Evolutionary conservation across 2,329 filamentous ascomycete genomes (phyloP).

Genomic region (Chaetomium sp.): DNA sequence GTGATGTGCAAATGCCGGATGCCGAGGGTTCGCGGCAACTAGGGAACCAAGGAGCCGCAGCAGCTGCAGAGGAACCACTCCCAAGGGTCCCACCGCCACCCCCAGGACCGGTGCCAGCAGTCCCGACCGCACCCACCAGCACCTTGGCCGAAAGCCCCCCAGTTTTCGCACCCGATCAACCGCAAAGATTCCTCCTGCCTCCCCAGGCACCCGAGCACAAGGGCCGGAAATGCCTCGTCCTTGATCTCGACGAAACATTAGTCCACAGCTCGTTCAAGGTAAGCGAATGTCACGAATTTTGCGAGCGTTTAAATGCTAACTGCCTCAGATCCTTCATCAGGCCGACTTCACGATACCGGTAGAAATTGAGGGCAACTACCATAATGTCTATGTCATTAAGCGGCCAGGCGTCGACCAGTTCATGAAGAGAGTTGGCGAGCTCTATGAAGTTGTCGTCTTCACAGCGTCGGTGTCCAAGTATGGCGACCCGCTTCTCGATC

Average conservation of each 20-base stretch:
- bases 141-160: conserved; percentile 46
- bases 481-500: conserved; percentile 91
- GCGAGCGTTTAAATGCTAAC: conserved; percentile 12
- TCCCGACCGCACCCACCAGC: conserved; percentile 39
- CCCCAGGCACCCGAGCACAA: conserved; percentile 76
- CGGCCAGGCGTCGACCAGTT: conserved; percentile 97
- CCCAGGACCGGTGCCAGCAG: conserved; percentile 47
- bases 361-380: conserved; percentile 97
- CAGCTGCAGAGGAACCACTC: conserved; percentile 41
- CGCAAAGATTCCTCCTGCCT: conserved; percentile 75
- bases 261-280: conserved; percentile 99
- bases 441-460: conserved; percentile 98
- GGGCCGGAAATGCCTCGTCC: conserved; percentile 89
- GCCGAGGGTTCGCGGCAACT: conserved; percentile 53
- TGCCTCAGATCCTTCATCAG: conserved; percentile 82
- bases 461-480: conserved; percentile 99
- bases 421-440: conserved; percentile 96
- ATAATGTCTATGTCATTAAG: conserved; percentile 99
- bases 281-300: conserved; percentile 33
- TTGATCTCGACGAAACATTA: conserved; percentile 94
- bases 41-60: conserved; percentile 46
- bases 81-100: conserved; percentile 52
- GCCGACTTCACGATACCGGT: conserved; percentile 99
- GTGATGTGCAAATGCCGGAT: conserved; percentile 70
- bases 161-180: conserved; percentile 50